Evolutionary conservation across 2,329 filamentous ascomycete species (phyloP), one percentile per base, ranked within the genome.

Genomic region (Volutella citrinella): DNA sequence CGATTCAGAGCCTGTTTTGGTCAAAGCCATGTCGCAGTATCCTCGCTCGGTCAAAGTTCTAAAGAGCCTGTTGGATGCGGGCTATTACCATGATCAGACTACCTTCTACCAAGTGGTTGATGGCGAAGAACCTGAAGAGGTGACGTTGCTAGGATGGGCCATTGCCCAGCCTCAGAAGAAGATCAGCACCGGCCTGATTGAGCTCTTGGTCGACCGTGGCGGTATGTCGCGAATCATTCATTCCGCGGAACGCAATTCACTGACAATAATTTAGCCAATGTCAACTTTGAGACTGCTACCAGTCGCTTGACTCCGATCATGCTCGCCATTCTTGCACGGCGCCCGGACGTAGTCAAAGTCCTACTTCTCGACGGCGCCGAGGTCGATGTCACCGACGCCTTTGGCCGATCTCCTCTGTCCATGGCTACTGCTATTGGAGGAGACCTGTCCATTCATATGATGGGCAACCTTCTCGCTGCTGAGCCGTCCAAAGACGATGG

Each of bases 151-250:
- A 7, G 61, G 73, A 31, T 84, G 80, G 80, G 70, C 76, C 0
- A 63, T 84, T 32, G 59, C 76, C 7, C 78, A 82, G 42, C 75
- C 76, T 1, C 76, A 81, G 43, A 83, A 82, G 54, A 71, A 70
- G 40, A 68, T 83, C 31, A 80, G 76, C 54, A 76, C 72, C 20
- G 55, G 63, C 5, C 60, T 83, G 26, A 73, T 85, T 35, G 65
- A 74, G 42, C 56, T 77, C 29, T 61, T 84, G 14, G 58, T 84
- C n/a, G 60, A 49, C 52, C 67, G 42, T 50, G 70, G 30, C 28
- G 59, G 61, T 63, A 47, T 55, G 61, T 51, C 13, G 15, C 43
- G 47, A 36, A 38, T 22, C 20, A 15, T 11, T 21, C 30, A 29
- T 5, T 10, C 9, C 9, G 10, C 23, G 19, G 12, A 26, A 17